Base-by-base conservation (phyloP, 2,329 filamentous ascomycete species). In the Fusarium sulawesiense region DNA sequence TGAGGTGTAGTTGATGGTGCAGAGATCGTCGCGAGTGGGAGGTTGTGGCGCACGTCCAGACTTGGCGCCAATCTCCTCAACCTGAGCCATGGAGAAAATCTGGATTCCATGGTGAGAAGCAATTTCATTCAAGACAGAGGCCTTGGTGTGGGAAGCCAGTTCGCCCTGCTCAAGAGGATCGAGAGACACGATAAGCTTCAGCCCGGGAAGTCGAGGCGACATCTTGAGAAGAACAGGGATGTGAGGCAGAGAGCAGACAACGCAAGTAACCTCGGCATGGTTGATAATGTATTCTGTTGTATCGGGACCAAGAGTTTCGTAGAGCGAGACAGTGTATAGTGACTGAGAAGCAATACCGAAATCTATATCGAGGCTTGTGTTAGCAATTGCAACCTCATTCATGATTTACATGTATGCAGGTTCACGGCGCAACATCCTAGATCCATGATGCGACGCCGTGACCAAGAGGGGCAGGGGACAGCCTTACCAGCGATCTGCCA, bases 221-320 rank as follows among this genome's bases (percentile, higher is more conserved):
- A 98, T 83, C 83, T 94, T 94, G 67, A 98, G 85, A 57, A 98
- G 87, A 18, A 89, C 88, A 3, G 93, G 90, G 56, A 98, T 90
- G 76, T 97, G 94, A 45, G 89, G 89, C 47, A 98, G 84, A 29
- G 92, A 94, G 62, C 92, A 91, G 68, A 92, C 89, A 41, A 98
- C 89, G 75, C 90, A 93, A 62, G 86, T 80, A 60, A 98, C 83
- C 67, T 90, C 87, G 57, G 93, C 89, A 79, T 98, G 95, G 81
- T 97, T 97, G 83, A 98, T 92, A 80, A 99, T 98, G 83, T 93
- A 98, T 82, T 98, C 94, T 60, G 93, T 94, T 4, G 94, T 89
- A 72, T 97, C 93, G 14, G 95, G 91, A 12, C 95, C 95, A 7
- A 99, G 88, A 14, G 95, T 98, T 80, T 98, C 96, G 84, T 99